phyloP scores from a whole-genome alignment of 345 rosid genomes.

The Excoecaria cochinchinensis region DNA sequence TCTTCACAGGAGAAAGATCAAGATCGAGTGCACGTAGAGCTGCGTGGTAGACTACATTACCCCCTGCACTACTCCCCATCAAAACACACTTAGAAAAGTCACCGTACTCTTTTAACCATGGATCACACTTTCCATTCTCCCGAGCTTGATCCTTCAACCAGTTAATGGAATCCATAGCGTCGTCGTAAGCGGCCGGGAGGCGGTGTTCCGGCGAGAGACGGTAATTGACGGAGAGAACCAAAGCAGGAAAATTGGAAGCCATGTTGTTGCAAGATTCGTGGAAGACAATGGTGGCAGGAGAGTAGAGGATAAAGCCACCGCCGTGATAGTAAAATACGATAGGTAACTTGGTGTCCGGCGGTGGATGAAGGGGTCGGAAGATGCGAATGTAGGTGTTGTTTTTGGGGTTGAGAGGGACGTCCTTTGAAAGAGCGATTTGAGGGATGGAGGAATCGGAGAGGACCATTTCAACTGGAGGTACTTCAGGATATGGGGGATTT shows the following conservation, averaged over 20 bases:
- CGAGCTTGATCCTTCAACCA: constrained; percentile 74
- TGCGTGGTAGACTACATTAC: constrained; percentile 66
- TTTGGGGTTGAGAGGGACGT: constrained; percentile 51
- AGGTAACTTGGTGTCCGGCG: constrained; percentile 52
- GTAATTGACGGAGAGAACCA: constrained; percentile 72
- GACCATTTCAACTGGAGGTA: constrained; percentile 31
- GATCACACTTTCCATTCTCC: constrained; percentile 39
- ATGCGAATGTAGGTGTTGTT: constrained; percentile 58
- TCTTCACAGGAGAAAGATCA: constrained; percentile 48
- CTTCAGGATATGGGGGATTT: constrained; percentile 31
- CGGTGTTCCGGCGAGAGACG: constrained; percentile 92
- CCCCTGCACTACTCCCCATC: constrained; percentile 74
- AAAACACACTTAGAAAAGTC: constrained; percentile 64
- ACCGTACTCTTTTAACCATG: constrained; percentile 58
- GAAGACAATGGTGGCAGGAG: constrained; percentile 43
- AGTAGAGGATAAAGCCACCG: constrained; percentile 64
- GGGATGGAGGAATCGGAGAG: constrained; percentile 21
- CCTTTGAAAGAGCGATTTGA: constrained; percentile 45
- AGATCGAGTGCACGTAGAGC: constrained; percentile 45
- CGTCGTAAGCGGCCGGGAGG: constrained; percentile 90
- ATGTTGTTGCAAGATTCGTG: constrained; percentile 51
- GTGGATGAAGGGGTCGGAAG: constrained; percentile 45
- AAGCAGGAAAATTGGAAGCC: constrained; percentile 44
- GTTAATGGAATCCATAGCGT: constrained; percentile 57
- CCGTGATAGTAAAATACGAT: constrained; percentile 69